Evolutionary conservation across 352 stramenopile genomes (phyloP), one percentile per base, ranked within the genome.

Genomic region (Phytopythium ostracodes): DNA sequence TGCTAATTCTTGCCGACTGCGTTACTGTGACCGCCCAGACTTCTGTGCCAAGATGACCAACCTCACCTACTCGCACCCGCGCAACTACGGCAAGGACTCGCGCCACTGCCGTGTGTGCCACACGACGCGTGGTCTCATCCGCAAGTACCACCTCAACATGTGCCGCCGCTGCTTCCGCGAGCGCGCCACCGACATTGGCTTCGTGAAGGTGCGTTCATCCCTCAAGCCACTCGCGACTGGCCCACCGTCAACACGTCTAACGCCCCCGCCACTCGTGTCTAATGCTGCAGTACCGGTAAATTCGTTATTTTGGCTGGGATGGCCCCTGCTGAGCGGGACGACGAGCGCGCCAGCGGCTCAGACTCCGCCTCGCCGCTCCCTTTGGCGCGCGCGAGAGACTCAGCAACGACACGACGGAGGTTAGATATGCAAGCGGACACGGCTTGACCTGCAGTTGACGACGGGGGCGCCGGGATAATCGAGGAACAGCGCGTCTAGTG

Each of bases 101-200:
- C 84, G 83, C 67, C 86, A 93, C 81, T 95, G 90, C 86, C 89
- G 89, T 65, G 83, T 92, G 67, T 97, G 90, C 84, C 82, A 93
- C 70, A 96, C 88, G 54, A 95, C 89, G 59, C 83, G 85, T 83
- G 91, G 89, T 78, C 71, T 98, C 59, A 98, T 98, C 81, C 85
- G 92, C 76, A 98, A 98, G 86, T 98, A 98, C 79, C 75, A 92
- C 75, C 74, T 98, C 67, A 94, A 96, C 79, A 97, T 98, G 85
- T 98, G 95, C 89, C 91, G 95, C 77, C 93, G 96, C 66, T 98
- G 95, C 85, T 98, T 98, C 88, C 86, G 93, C 59, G 89, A 98
- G 75, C 89, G 93, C 73, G 94, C 94, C 70, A 93, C 76, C 62
- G 82, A 98, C 73, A 98, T 98, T 80, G 95, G 95, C 64, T 98